Base-by-base conservation (phyloP, 768 basidiomycete species). In the Tylopilus subfusipes region DNA sequence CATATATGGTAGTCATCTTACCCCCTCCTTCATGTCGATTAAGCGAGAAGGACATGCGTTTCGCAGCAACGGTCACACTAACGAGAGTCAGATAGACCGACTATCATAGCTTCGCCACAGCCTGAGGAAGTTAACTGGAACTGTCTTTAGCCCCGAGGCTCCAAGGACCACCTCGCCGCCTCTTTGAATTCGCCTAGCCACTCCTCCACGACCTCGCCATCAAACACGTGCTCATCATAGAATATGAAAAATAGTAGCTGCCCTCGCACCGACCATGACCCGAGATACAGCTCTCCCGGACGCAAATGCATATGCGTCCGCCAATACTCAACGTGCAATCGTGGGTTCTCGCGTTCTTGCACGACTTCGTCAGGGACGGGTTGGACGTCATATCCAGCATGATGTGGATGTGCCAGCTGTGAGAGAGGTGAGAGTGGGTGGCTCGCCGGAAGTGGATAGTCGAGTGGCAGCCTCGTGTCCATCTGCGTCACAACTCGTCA, bases 211-310 rank as follows among this genome's bases (percentile, higher is more conserved):
- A 43, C 24, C 22, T 27, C 14, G 33, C 13, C 33, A 6, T 14
- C 33, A 34, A 14, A 34, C 33, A 34, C 13, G 33, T 34, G 12
- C 2, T 25, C 25, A 6, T 43, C 42, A 6, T 24, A 43, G 25
- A 43, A 34, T 14, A 14, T 34, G 13, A 34, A 33, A 34, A 34
- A 34, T 14, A 14, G 33, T 4, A 14, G 33, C 33, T 34, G 33
- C 33, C 33, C 33, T 34, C 33, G 33, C 6, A 34, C 33, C 13
- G 33, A 14, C 33, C 13, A 2, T 6, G 33, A 34, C 33, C 33
- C 33, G 13, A 34, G 33, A 34, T 34, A 80, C 29, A 82, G 64
- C 60, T 79, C 77, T 3, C 61, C 71, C 19, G 78, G 76, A 9
- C 78, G 73, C 50, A 75, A 73, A 39, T 72, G 75, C 19, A 79